These are phyloP conservation scores for Gentiana dahurica DNA, from an alignment of 257 asterid genomes.

Conservation along the genomic window DNA sequence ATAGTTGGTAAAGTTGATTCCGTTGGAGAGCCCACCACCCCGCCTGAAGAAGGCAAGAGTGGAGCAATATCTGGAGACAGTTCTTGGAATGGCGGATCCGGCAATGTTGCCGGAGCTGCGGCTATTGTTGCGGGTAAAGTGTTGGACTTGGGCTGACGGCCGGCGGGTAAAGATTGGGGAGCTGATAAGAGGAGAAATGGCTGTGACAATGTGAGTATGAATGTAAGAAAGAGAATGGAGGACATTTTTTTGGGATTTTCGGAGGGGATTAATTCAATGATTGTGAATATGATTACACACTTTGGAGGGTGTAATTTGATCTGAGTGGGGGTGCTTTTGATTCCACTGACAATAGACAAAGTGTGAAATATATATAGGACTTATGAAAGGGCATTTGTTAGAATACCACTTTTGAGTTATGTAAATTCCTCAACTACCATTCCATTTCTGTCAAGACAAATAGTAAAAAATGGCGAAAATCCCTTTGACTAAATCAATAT, in stretches of 20 bases:
- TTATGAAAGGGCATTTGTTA: too few species aligned
- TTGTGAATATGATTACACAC: constrained; percentile 14
- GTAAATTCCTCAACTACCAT: too few species aligned
- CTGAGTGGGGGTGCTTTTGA: too few species aligned
- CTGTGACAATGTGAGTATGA: constrained; percentile 19
- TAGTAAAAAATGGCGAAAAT: too few species aligned
- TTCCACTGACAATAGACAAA: too few species aligned
- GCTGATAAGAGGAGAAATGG: constrained; percentile 21
- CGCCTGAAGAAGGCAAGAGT: constrained; percentile 51
- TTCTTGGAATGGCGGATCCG: constrained; percentile 28
- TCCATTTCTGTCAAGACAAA: too few species aligned
- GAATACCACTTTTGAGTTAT: too few species aligned
- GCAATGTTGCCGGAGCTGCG: constrained; percentile 33
- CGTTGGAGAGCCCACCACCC: constrained; percentile 8
- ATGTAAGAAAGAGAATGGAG: constrained; percentile 21
- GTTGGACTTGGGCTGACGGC: constrained; percentile 2
- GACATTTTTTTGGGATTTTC: constrained; percentile 22
- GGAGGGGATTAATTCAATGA: constrained; percentile 12
- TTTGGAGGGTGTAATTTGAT: constrained; percentile 10
- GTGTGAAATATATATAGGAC: too few species aligned
- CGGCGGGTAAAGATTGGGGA: not conserved
- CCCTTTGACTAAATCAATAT: too few species aligned
- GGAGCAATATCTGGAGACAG: constrained; percentile 61
- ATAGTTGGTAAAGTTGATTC: constrained; percentile 35
- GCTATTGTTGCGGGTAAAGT: constrained; percentile 9